These are phyloP conservation scores for Pichia thaimueangensis DNA, from an alignment of 805 yeast species.

Conservation along the genomic window DNA sequence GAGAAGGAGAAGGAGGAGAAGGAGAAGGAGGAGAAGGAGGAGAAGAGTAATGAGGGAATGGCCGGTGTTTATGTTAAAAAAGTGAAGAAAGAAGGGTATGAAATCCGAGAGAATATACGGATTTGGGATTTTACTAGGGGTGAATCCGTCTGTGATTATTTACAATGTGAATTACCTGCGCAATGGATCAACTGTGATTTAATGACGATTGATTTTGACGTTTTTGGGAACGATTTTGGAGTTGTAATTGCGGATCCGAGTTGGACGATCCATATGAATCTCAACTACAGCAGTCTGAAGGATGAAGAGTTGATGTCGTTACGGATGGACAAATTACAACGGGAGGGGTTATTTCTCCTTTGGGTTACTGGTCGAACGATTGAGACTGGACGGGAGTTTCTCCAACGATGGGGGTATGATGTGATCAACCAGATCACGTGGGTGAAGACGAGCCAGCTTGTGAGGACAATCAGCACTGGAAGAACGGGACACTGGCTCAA, in stretches of 20 bases:
- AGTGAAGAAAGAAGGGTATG: constrained; percentile 2
- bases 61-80: no score
- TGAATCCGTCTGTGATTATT: constrained; percentile 32
- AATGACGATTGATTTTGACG: constrained; percentile 58
- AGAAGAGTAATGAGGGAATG: no score
- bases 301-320: constrained; percentile 67
- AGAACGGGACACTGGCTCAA: constrained; percentile 96
- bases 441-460: constrained; percentile 85
- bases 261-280: constrained; percentile 92
- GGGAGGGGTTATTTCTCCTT: constrained; percentile 73
- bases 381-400: constrained; percentile 76
- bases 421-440: constrained; percentile 78
- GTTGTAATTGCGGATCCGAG: constrained; percentile 91
- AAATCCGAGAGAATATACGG: constrained; percentile 17
- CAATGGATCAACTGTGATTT: constrained; percentile 91
- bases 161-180: constrained; percentile 35
- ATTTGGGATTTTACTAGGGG: constrained; percentile 43
- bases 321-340: constrained; percentile 64
- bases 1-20: no score
- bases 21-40: no score
- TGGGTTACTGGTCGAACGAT: constrained; percentile 97
- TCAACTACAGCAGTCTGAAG: constrained; percentile 69
- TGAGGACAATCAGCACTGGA: constrained; percentile 88
- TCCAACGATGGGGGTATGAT: constrained; percentile 75
- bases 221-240: constrained; percentile 68